Evolutionary conservation across 805 yeast genomes (phyloP), one percentile per base, ranked within the genome.

Genomic region (Kodamaea nitidulidarum): DNA sequence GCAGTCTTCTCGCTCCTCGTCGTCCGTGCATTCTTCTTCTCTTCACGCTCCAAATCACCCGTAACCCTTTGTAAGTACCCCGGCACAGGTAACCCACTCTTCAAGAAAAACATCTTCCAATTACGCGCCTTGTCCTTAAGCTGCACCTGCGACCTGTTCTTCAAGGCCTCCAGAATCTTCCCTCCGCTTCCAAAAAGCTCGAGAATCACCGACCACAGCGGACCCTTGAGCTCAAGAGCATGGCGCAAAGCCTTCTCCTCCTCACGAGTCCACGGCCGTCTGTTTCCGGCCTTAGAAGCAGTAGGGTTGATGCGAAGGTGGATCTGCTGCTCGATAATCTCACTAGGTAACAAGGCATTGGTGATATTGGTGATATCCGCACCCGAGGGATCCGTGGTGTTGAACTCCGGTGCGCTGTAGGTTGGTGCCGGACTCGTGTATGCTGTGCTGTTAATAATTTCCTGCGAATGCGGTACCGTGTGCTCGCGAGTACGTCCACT

Each of bases 111-210:
- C 76, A 90, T 76, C 58, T 93, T 93, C 88, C 96, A 84, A 56
- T 93, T 93, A 48, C 98, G 75, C 0, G 98, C 98, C 58, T 93
- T 93, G 58, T 93, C 98, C 60, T 93, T 93, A 42, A 93, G 71
- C 57, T 93, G 98, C 12, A 91, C 87, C 53, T 88, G 95, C 3
- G 84, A 82, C 56, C 98, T 71, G 56, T 88, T 85, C 60, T 88
- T 91, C 49, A 93, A 70, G 1, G 81, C 77, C 57, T 93, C 98
- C 29, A 81, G 79, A 17, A 84, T 72, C 33, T 81, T 74, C 3
- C 98, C 98, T 7, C 98, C 98, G 3, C 95, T 85, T 2, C 98
- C 98, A 57, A 84, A 85, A n/a, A 84, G 63, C 52, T 86, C 96
- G 34, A 91, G 62, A 38, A 93, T 93, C 40, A 84, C 84, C 2